Percentiles rank a stretch among this genome's conserved stretches.
These are phyloP conservation scores for Zostera marina DNA, from an alignment of 116 monocot species.

Conservation along the genomic window DNA sequence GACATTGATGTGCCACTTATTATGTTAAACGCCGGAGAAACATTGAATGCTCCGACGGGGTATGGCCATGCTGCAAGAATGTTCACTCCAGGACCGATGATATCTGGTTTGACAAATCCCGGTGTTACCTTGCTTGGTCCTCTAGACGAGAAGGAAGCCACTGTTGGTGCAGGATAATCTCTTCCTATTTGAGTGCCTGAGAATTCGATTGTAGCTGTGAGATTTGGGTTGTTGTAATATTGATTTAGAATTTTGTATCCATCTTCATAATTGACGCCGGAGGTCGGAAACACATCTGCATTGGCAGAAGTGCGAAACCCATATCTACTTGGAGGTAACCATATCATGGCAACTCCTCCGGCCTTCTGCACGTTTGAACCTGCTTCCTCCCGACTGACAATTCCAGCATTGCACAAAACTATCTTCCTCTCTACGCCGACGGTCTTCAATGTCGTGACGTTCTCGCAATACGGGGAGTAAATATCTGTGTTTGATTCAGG, in stretches of 20 bases:
- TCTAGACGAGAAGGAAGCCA: constrained; percentile 8
- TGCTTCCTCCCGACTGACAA: neutral
- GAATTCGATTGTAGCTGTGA: neutral
- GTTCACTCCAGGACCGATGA: neutral
- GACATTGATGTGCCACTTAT: constrained; percentile 7
- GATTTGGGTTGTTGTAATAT: neutral
- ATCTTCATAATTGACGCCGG: neutral
- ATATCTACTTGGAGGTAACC: neutral
- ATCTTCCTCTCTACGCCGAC: constrained; percentile 12
- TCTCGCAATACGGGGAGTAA: neutral
- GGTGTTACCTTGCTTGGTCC: constrained; percentile 8
- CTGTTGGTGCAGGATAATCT: neutral
- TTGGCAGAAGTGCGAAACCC: neutral
- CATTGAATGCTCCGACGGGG: neutral
- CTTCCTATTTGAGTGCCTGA: constrained; percentile 7
- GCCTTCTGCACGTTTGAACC: constrained; percentile 7
- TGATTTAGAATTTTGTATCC: neutral
- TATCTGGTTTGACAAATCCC: constrained; percentile 13
- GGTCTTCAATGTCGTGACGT: neutral
- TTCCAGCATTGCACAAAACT: neutral
- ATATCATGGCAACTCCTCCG: constrained; percentile 14
- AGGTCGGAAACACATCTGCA: neutral
- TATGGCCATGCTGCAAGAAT: neutral
- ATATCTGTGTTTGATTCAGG: neutral
- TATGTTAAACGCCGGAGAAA: neutral